Conservation (phyloP, 75 land plant species). For the Azolla pinnata region DNA sequence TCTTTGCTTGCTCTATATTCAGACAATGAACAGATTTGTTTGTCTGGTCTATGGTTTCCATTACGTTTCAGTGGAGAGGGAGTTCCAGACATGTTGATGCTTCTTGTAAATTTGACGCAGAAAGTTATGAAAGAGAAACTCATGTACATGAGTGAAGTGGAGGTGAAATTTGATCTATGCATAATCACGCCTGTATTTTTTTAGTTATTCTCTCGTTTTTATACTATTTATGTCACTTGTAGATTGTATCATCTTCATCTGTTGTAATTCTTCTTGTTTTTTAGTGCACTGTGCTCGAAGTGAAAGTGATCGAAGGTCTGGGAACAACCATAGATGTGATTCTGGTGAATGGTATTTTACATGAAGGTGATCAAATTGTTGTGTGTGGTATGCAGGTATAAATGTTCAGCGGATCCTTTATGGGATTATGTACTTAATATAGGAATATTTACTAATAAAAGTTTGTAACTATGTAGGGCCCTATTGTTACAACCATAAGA, state of each 20-base stretch:
- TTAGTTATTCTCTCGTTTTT: no score
- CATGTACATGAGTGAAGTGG: slow-evolving; percentile 68
- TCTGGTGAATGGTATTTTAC: slow-evolving; percentile 93
- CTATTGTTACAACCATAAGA: slow-evolving; percentile 82
- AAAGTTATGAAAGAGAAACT: slow-evolving; percentile 88
- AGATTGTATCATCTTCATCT: no score
- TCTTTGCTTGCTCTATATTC: no score
- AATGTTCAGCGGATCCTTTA: not conserved
- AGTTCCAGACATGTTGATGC: slow-evolving; percentile 78
- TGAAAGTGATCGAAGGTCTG: slow-evolving; percentile 90
- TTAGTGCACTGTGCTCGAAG: slow-evolving; percentile 97
- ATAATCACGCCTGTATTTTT: no score
- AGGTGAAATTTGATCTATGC: no score
- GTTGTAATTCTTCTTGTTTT: slow-evolving; percentile 10
- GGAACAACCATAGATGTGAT: slow-evolving; percentile 99
- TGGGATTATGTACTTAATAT: not conserved
- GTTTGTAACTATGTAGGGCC: slow-evolving; percentile 46
- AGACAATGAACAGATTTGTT: not conserved
- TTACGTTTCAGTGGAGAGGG: slow-evolving; percentile 81
- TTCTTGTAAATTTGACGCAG: slow-evolving; percentile 82
- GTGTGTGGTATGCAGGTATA: slow-evolving; percentile 96
- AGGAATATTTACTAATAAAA: no score
- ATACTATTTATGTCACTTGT: no score
- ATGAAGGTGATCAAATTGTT: slow-evolving; percentile 96
- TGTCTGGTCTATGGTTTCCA: not conserved